Evolutionary conservation across 345 rosid species (phyloP).

Genomic region (Brassica nigra): DNA sequence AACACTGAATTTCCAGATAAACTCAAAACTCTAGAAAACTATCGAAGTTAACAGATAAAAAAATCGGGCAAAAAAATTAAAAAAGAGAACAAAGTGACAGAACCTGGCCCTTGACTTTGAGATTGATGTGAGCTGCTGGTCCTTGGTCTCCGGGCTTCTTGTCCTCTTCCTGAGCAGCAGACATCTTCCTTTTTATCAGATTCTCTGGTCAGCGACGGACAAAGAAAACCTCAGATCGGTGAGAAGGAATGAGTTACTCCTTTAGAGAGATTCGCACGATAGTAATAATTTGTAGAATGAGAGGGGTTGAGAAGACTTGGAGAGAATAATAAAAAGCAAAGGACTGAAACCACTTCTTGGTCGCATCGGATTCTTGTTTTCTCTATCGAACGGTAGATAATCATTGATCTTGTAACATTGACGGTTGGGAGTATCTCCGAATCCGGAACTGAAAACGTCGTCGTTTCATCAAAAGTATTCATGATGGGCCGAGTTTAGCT

Average conservation of each 20-base stretch:
- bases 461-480: background rate
- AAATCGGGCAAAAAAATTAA: background rate
- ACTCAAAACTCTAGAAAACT: background rate
- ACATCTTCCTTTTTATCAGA: constrained; percentile 37
- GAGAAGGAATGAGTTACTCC: background rate
- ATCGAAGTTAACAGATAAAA: background rate
- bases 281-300: background rate
- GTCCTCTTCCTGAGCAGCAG: constrained; percentile 59
- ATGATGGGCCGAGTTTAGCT: background rate
- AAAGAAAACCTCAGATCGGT: constrained; percentile 4
- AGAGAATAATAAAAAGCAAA: constrained; percentile 6
- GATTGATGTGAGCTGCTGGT: constrained; percentile 75
- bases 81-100: background rate
- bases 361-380: constrained; percentile 34
- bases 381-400: constrained; percentile 5
- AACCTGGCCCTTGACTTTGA: constrained; percentile 91
- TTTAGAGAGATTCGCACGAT: constrained; percentile 24
- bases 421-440: constrained; percentile 7
- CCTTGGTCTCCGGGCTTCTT: constrained; percentile 76
- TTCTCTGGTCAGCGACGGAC: background rate
- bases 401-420: background rate
- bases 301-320: constrained; percentile 9
- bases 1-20: background rate
- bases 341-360: constrained; percentile 23
- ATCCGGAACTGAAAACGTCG: background rate